Evolutionary conservation across 2,329 filamentous ascomycete species (phyloP).

Genomic region (Alternaria rosae): DNA sequence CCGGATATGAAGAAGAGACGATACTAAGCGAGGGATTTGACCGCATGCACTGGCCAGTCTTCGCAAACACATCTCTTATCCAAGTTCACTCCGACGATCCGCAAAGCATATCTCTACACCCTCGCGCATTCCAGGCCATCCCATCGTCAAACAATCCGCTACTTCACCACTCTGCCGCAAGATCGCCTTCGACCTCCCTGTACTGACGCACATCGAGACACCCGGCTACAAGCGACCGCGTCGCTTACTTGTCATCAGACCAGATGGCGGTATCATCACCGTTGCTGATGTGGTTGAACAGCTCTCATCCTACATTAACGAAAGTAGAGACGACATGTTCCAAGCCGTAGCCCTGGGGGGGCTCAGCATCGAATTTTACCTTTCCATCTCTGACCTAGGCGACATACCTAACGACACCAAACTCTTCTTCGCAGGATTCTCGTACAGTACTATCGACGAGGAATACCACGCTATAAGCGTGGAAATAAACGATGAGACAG

Average conservation of each 20-base stretch:
- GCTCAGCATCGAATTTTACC: not conserved
- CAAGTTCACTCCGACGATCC: not conserved
- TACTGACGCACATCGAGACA: not conserved
- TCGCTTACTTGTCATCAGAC: too few species aligned
- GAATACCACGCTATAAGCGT: not conserved
- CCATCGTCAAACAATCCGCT: not conserved
- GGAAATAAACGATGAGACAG: not conserved
- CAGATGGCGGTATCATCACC: not conserved
- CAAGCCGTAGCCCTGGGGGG: too few species aligned
- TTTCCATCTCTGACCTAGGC: not conserved
- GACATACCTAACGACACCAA: not conserved
- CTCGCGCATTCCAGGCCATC: not conserved
- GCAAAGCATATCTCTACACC: not conserved
- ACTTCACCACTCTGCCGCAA: not conserved
- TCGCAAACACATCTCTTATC: not conserved
- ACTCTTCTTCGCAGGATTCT: not conserved
- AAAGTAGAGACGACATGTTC: not conserved
- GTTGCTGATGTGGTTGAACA: not conserved
- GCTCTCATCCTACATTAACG: fast-evolving
- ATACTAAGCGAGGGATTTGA: not conserved
- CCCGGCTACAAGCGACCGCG: not conserved
- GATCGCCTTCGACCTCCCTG: not conserved
- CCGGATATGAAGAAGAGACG: not conserved
- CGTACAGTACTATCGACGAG: not conserved
- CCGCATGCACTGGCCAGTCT: not conserved